Evolutionary conservation across 257 asterid genomes (phyloP), one percentile per base, ranked within the genome.

Genomic region (Jacaranda mimosifolia): DNA sequence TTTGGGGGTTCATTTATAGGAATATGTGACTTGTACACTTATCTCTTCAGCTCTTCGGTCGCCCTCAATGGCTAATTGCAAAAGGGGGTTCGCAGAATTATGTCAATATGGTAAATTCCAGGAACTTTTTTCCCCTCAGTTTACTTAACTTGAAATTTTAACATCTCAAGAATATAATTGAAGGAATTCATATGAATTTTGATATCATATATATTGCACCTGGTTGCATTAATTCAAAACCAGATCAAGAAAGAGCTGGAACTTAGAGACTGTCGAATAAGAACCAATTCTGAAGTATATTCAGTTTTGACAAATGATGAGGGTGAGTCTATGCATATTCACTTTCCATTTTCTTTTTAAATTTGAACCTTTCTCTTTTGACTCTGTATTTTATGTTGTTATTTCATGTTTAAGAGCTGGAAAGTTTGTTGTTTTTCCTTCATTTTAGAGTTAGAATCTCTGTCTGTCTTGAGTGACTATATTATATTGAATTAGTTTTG

Each of bases 201-300:
- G 4, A 52, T 26, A 26, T 26, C 32, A 26, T 26, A n/a, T 26
- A 1, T 19, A 49, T 35, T 35, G 39, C 11, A 18, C 3, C 36
- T 48, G 6, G 9, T 9, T 43, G 35, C 11, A 74, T 38, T 75
- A 35, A 66, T 63, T 68, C 13, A 0, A 74, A 72, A 72, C 55
- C 83, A 92, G 97, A 90, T 92, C 6, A 83, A 68, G 82, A 52
- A 79, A 66, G 90, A 86, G 83, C 72, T 92, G 60, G 89, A 87
- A 74, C 83, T 36, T 58, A 88, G 80, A 82, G 97, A 97, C 6
- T 85, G 91, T 19, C 84, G 82, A 80, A 74, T 91, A 68, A 88
- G 82, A 76, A 84, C 74, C 49, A 80, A 82, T 9, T 75, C 87
- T 73, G 88, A 84, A 83, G 89, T 88, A 18, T 26, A 12, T 49